Percentiles rank a stretch among this genome's conserved stretches.
phyloP scores from a whole-genome alignment of 106 monocot genomes.

The Dioscorea dumetorum region DNA sequence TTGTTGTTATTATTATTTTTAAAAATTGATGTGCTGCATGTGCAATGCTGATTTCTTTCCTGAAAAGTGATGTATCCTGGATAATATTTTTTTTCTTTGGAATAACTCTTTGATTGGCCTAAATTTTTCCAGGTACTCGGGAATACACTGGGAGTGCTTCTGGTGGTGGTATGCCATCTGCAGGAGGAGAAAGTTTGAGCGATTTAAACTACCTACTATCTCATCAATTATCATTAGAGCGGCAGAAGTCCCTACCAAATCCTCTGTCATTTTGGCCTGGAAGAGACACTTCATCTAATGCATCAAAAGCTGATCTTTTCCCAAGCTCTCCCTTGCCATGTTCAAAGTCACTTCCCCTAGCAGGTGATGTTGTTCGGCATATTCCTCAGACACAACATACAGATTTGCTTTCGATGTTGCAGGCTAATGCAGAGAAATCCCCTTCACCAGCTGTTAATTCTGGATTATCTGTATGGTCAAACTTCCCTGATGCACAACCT shows the following conservation, averaged over 20 bases:
- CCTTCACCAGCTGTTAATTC: constrained; percentile 24
- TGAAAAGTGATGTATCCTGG: no score
- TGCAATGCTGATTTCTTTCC: not conserved
- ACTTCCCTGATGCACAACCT: constrained; percentile 31
- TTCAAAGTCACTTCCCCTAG: constrained; percentile 30
- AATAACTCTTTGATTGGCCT: not conserved
- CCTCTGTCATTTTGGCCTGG: constrained; percentile 35
- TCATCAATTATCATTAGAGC: constrained; percentile 53
- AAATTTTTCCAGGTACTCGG: constrained; percentile 33
- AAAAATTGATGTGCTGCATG: not conserved
- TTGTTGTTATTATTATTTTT: constrained; percentile 14
- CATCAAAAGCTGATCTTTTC: constrained; percentile 20
- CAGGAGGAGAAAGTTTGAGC: constrained; percentile 26
- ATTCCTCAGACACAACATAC: constrained; percentile 37
- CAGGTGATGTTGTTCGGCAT: constrained; percentile 22
- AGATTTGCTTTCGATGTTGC: constrained; percentile 54
- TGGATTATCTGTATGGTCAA: constrained; percentile 42
- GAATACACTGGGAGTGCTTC: constrained; percentile 20
- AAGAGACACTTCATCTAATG: constrained; percentile 23
- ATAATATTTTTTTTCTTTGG: no score
- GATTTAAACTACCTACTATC: constrained; percentile 54
- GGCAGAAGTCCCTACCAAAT: constrained; percentile 34
- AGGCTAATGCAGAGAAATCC: constrained; percentile 40
- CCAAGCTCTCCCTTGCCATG: constrained; percentile 20
- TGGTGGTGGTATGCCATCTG: constrained; percentile 16